phyloP scores from a whole-genome alignment of 495 filamentous ascomycete genomes.

The Stereocaulon alpinum region DNA sequence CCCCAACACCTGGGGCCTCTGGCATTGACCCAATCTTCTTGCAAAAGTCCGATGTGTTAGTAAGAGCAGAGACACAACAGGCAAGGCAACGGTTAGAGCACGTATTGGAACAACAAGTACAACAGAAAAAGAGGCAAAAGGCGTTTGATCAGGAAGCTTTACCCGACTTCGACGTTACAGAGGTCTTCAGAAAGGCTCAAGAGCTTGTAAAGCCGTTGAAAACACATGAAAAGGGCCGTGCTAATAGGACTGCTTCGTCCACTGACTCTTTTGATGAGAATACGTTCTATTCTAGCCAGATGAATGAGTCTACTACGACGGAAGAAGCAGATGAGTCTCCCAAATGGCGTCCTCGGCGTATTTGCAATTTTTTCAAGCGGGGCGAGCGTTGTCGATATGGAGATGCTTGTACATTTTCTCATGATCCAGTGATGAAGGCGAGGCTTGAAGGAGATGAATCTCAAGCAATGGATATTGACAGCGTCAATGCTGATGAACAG shows the following conservation, averaged over 20 bases:
- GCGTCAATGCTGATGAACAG: slow-evolving; percentile 20
- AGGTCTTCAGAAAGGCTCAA: slow-evolving; percentile 61
- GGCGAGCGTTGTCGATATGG: slow-evolving; percentile 22
- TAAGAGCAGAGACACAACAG: slow-evolving; percentile 70
- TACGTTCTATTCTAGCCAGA: slow-evolving; percentile 87
- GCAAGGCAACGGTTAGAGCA: slow-evolving; percentile 75
- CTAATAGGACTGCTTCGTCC: slow-evolving; percentile 43
- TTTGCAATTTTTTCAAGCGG: slow-evolving; percentile 21
- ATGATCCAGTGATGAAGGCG: slow-evolving; percentile 17
- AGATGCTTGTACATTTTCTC: slow-evolving; percentile 21
- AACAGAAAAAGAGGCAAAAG: slow-evolving; percentile 54
- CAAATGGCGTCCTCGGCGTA: slow-evolving; percentile 13
- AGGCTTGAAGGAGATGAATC: slow-evolving; percentile 14
- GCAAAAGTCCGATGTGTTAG: slow-evolving; percentile 73
- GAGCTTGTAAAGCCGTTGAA: slow-evolving; percentile 56
- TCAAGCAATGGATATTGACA: slow-evolving; percentile 19
- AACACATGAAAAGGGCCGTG: slow-evolving; percentile 37
- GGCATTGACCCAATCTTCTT: slow-evolving; percentile 69
- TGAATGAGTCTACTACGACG: slow-evolving; percentile 37
- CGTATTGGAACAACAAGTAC: slow-evolving; percentile 60
- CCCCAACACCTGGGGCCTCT: slow-evolving; percentile 21
- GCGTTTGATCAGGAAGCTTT: slow-evolving; percentile 46
- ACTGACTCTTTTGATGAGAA: slow-evolving; percentile 84
- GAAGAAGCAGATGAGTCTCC: slow-evolving; percentile 20
- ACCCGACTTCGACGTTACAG: slow-evolving; percentile 63